These are phyloP conservation scores for Naegleria lovaniensis DNA, from an alignment of 208 protist species.

Conservation along the genomic window DNA sequence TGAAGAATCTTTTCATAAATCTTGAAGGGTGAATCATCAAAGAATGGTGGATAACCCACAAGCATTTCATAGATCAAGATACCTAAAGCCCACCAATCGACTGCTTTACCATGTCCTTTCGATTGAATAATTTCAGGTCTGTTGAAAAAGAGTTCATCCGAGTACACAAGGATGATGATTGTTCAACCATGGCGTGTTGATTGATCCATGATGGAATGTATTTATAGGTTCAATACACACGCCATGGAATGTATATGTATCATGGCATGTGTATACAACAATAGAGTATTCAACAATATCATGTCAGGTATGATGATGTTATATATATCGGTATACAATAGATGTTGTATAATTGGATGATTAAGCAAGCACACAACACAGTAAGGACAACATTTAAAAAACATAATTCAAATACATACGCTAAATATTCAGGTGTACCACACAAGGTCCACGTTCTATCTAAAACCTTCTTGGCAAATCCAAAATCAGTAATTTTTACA, in stretches of 20 bases:
- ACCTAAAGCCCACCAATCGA: constrained; percentile 80
- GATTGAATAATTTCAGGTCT: constrained; percentile 67
- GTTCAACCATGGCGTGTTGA: too few relatives aligned
- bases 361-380: background rate
- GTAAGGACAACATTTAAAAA: background rate
- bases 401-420: background rate
- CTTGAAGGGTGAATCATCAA: constrained; percentile 62
- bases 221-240: too few relatives aligned
- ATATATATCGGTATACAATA: too few relatives aligned
- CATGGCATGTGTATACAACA: too few relatives aligned
- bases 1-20: constrained; percentile 84
- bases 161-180: too few relatives aligned
- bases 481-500: constrained; percentile 84
- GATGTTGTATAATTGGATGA: too few relatives aligned
- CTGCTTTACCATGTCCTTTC: constrained; percentile 72
- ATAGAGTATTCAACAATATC: too few relatives aligned
- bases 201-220: too few relatives aligned
- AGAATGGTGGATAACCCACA: constrained; percentile 79
- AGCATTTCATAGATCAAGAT: constrained; percentile 77
- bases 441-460: constrained; percentile 71
- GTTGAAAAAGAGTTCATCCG: too few relatives aligned
- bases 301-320: too few relatives aligned
- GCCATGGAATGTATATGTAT: too few relatives aligned
- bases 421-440: constrained; percentile 68
- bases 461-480: constrained; percentile 63